Evolutionary conservation across 805 yeast genomes (phyloP).

Genomic region (Middelhovenomyces tepae): DNA sequence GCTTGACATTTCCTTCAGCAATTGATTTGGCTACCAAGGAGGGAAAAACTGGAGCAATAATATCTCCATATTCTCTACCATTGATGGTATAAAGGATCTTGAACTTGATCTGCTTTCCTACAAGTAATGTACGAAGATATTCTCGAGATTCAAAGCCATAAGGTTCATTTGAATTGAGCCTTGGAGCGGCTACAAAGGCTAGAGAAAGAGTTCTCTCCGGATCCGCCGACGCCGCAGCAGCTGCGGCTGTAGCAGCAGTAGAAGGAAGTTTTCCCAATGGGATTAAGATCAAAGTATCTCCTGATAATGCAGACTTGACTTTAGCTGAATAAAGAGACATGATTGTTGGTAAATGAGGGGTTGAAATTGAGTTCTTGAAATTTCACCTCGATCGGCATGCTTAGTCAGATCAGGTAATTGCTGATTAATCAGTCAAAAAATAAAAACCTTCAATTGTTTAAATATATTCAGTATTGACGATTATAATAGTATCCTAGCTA

Average conservation of each 20-base stretch:
- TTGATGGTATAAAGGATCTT: constrained; percentile 43
- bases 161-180: constrained; percentile 33
- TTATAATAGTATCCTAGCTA: too few species aligned
- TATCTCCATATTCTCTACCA: constrained; percentile 61
- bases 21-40: constrained; percentile 51
- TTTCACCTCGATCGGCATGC: too few species aligned
- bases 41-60: constrained; percentile 51
- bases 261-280: too few species aligned
- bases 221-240: constrained; percentile 26
- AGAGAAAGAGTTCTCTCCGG: constrained; percentile 55
- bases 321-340: constrained; percentile 38
- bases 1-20: constrained; percentile 51
- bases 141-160: constrained; percentile 54
- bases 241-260: too few species aligned
- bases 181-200: constrained; percentile 55
- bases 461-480: too few species aligned
- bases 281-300: constrained; percentile 57
- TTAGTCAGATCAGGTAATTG: too few species aligned
- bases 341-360: too few species aligned
- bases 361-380: too few species aligned
- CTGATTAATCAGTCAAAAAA: too few species aligned
- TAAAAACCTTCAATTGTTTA: too few species aligned
- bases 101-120: constrained; percentile 57
- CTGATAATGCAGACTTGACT: constrained; percentile 62
- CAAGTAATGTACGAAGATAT: constrained; percentile 46